Conservation (phyloP, 2,329 filamentous ascomycete genomes). For the Teratosphaeriaceae sp. region DNA sequence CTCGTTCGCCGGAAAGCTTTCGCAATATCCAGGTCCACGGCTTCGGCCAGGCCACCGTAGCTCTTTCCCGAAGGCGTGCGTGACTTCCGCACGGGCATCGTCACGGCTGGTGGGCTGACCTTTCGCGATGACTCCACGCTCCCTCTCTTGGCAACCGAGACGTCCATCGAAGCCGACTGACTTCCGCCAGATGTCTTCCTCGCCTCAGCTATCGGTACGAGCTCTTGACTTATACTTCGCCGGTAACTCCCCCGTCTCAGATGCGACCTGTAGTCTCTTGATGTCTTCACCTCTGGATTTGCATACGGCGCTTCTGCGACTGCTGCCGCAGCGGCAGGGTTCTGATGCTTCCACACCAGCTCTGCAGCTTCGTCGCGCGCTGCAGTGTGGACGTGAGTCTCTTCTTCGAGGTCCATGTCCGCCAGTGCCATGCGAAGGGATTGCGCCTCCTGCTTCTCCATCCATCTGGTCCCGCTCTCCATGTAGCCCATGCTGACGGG, state of each 20-base stretch:
- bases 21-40: constrained; percentile 28
- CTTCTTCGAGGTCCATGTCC: constrained; percentile 62
- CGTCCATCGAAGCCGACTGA: constrained; percentile 8
- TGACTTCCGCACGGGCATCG: background rate
- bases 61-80: constrained; percentile 24
- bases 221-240: constrained; percentile 38
- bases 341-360: constrained; percentile 69
- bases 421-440: constrained; percentile 67
- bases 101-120: background rate
- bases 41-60: constrained; percentile 30
- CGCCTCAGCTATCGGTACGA: background rate
- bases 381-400: constrained; percentile 58
- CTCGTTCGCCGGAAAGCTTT: constrained; percentile 45
- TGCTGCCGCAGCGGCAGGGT: constrained; percentile 59
- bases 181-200: constrained; percentile 10
- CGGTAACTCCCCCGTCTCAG: constrained; percentile 66
- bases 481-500: constrained; percentile 64
- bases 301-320: constrained; percentile 39
- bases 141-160: constrained; percentile 8
- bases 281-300: constrained; percentile 28
- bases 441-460: constrained; percentile 71
- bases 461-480: constrained; percentile 67
- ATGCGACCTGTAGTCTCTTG: constrained; percentile 58
- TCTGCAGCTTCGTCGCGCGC: constrained; percentile 73
- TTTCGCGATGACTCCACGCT: constrained; percentile 14